phyloP scores from a whole-genome alignment of 306 rosid genomes.

The Sophora flavescens region DNA sequence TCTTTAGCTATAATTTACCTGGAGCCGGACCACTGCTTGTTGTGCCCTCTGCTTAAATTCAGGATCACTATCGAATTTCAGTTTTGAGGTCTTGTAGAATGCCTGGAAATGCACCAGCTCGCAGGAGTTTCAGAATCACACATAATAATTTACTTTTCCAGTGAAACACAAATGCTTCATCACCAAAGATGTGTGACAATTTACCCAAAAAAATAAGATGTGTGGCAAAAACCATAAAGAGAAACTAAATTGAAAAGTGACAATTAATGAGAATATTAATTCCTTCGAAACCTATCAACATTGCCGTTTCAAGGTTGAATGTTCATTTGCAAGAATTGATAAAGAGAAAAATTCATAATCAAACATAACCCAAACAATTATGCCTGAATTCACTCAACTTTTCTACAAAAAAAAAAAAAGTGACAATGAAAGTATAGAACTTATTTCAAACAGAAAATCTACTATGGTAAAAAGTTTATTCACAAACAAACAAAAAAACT shows the following conservation, averaged over 20 bases:
- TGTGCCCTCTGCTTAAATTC: conserved; percentile 90
- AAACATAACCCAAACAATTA: conserved; percentile 4
- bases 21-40: conserved; percentile 86
- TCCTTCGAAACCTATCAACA: conserved; percentile 16
- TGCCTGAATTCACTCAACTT: not conserved
- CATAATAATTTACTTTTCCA: conserved; percentile 31
- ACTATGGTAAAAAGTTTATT: too few relatives aligned
- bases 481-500: not conserved
- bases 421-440: conserved; percentile 19
- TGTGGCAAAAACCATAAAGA: too few relatives aligned
- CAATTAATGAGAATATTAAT: conserved; percentile 12
- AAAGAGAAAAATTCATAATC: conserved; percentile 12
- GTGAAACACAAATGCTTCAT: conserved; percentile 4
- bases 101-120: conserved; percentile 54
- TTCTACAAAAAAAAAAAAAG: too few relatives aligned
- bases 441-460: too few relatives aligned
- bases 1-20: conserved; percentile 58
- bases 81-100: conserved; percentile 89
- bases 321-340: conserved; percentile 19
- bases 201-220: too few relatives aligned
- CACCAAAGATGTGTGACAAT: not conserved
- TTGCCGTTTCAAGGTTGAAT: conserved; percentile 35
- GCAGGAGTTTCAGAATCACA: conserved; percentile 38
- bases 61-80: conserved; percentile 83
- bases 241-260: not conserved